phyloP scores from a whole-genome alignment of 768 basidiomycete genomes.

The Austroboletus festivus region DNA sequence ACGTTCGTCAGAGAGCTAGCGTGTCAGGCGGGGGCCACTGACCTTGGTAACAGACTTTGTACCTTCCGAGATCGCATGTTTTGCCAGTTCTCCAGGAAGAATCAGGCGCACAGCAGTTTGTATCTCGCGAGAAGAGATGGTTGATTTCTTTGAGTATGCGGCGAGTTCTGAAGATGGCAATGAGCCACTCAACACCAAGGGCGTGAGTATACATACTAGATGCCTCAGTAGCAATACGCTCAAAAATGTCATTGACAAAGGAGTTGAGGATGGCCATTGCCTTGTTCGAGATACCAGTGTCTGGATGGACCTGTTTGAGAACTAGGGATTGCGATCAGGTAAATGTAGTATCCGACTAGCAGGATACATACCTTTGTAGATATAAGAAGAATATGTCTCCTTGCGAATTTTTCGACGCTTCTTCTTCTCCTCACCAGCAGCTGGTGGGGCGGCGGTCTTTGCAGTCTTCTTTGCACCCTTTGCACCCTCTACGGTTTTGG shows the following conservation, averaged over 20 bases:
- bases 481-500: constrained; percentile 47
- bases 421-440: constrained; percentile 76
- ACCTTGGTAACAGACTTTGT: constrained; percentile 90
- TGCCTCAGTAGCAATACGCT: constrained; percentile 89
- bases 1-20: constrained; percentile 11
- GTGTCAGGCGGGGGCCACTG: constrained; percentile 16
- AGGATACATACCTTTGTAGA: constrained; percentile 71
- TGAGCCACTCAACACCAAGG: not conserved
- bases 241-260: constrained; percentile 94
- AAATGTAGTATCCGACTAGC: not conserved
- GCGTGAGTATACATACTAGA: constrained; percentile 54
- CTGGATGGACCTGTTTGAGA: constrained; percentile 96
- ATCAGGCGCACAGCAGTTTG: constrained; percentile 97
- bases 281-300: constrained; percentile 99
- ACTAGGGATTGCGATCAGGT: constrained; percentile 43
- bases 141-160: constrained; percentile 97
- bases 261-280: constrained; percentile 96
- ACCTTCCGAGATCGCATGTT: constrained; percentile 73
- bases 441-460: constrained; percentile 47
- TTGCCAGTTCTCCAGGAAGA: constrained; percentile 92
- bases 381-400: constrained; percentile 93
- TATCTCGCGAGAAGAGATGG: constrained; percentile 97
- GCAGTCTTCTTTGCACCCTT: constrained; percentile 83
- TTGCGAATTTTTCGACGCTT: constrained; percentile 82
- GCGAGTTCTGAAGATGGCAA: constrained; percentile 69